A percentile compares a stretch with the other conserved stretches of the same genome.
These are phyloP conservation scores for Leptosphaerulina australis DNA, from an alignment of 2,329 filamentous ascomycete species.

Conservation along the genomic window DNA sequence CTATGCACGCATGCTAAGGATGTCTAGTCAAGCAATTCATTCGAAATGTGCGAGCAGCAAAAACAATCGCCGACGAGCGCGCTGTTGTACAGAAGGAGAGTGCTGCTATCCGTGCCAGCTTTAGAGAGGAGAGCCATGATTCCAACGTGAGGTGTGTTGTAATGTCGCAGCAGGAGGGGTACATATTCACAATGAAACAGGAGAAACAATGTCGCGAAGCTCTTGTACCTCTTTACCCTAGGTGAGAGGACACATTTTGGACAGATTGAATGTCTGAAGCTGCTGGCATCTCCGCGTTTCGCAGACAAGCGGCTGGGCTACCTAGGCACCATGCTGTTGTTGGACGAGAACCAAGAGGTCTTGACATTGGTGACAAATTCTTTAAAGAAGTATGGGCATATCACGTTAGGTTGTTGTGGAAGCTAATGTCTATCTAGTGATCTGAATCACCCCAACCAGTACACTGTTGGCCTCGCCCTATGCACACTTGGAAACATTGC, in stretches of 20 bases:
- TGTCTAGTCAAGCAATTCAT: slow-evolving; percentile 96
- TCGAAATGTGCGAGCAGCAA: slow-evolving; percentile 96
- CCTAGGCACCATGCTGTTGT: slow-evolving; percentile 89
- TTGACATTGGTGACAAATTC: slow-evolving; percentile 97
- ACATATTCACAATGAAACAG: slow-evolving; percentile 56
- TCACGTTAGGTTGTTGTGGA: background rate
- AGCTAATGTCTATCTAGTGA: slow-evolving; percentile 66
- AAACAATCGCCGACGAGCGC: slow-evolving; percentile 98
- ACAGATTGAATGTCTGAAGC: slow-evolving; percentile 98
- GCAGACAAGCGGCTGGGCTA: slow-evolving; percentile 97
- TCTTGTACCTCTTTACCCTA: slow-evolving; percentile 96
- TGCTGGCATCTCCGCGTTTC: slow-evolving; percentile 94
- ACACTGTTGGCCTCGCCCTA: slow-evolving; percentile 93
- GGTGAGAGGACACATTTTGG: slow-evolving; percentile 98
- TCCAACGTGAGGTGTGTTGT: slow-evolving; percentile 77
- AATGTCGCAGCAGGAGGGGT: slow-evolving; percentile 17
- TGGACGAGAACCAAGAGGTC: slow-evolving; percentile 99
- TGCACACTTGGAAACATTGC: slow-evolving; percentile 98
- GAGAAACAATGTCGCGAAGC: slow-evolving; percentile 98
- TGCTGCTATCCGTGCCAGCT: slow-evolving; percentile 94
- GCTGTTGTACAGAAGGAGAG: slow-evolving; percentile 99
- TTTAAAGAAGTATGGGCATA: slow-evolving; percentile 78
- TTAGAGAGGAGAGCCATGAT: slow-evolving; percentile 94
- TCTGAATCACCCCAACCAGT: slow-evolving; percentile 95
- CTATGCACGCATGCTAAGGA: slow-evolving; percentile 38